phyloP scores from a whole-genome alignment of 2,329 filamentous ascomycete genomes.

The Fusarium chuoi region DNA sequence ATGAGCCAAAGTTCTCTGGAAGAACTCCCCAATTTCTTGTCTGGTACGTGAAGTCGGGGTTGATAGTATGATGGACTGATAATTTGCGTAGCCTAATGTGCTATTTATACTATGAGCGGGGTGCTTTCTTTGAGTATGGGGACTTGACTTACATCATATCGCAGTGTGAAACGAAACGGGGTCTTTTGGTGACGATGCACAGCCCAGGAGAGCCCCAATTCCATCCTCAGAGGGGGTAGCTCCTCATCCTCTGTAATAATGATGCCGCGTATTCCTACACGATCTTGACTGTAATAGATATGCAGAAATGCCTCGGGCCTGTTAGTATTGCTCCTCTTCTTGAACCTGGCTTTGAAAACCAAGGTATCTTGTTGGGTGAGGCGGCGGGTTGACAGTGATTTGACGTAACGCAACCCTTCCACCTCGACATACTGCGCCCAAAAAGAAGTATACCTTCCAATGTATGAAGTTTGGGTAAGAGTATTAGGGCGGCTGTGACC shows the following conservation, averaged over 20 bases:
- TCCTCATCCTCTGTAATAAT: background rate
- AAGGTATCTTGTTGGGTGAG: background rate
- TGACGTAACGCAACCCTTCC: background rate
- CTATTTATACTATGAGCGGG: background rate
- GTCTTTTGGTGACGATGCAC: background rate
- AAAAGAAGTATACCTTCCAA: background rate
- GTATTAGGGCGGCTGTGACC: background rate
- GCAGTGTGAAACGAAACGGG: background rate
- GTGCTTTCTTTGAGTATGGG: background rate
- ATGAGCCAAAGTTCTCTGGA: fast-evolving
- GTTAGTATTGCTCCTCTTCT: fast-evolving
- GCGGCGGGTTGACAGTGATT: background rate
- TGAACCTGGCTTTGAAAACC: background rate
- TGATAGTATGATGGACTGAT: background rate
- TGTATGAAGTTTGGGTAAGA: fast-evolving
- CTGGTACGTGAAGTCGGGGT: background rate
- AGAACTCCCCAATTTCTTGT: background rate
- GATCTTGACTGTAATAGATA: background rate
- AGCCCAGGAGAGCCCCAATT: background rate
- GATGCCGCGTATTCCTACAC: background rate
- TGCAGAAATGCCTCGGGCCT: fast-evolving
- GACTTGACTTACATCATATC: background rate
- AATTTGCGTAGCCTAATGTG: background rate
- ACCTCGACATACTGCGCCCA: background rate
- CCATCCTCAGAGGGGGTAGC: background rate